Conservation (phyloP, 306 rosid genomes). For the Begonia masoniana region DNA sequence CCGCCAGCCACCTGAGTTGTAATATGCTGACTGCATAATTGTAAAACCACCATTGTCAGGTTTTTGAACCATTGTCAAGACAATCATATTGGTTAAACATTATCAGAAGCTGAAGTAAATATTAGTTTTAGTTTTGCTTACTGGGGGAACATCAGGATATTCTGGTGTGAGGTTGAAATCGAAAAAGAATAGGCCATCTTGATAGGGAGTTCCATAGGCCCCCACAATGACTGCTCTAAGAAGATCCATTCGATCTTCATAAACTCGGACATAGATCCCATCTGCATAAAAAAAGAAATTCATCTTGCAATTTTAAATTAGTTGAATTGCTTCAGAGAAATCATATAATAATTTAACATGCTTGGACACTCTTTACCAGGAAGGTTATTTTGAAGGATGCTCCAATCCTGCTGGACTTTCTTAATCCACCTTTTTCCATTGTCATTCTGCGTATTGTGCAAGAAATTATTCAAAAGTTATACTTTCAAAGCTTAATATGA, state of each 20-base stretch:
- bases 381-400: conserved; percentile 88
- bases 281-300: conserved; percentile 40
- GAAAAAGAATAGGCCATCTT: conserved; percentile 97
- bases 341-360: conserved; percentile 12
- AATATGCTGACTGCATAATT: conserved; percentile 80
- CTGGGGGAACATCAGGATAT: conserved; percentile 97
- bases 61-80: conserved; percentile 4
- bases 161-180: conserved; percentile 97
- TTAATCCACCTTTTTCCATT: conserved; percentile 73
- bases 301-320: too few relatives aligned
- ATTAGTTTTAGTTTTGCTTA: conserved; percentile 27
- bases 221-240: conserved; percentile 94
- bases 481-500: neutral
- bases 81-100: neutral
- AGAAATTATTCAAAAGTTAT: neutral
- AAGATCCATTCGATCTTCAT: conserved; percentile 96
- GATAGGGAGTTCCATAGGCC: conserved; percentile 98
- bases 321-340: neutral
- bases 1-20: conserved; percentile 99
- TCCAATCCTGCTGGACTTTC: conserved; percentile 99
- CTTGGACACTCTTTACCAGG: conserved; percentile 43
- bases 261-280: conserved; percentile 79
- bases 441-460: conserved; percentile 34
- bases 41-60: conserved; percentile 12
- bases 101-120: neutral